Evolutionary conservation across 2,329 filamentous ascomycete genomes (phyloP).

Genomic region (Lizonia empirigonia): DNA sequence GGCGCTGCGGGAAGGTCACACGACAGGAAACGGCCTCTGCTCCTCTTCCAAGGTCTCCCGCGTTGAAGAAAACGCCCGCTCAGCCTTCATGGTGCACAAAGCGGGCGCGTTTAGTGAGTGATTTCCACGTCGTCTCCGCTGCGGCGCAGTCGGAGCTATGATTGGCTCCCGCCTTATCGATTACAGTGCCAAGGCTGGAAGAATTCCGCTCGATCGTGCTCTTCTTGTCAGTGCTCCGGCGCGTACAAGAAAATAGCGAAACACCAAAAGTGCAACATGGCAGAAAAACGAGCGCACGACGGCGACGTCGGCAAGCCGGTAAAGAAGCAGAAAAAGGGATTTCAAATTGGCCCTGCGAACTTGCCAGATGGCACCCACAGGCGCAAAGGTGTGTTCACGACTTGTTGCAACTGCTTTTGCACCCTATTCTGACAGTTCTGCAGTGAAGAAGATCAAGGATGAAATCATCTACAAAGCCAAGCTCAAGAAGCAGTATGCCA

Average conservation of each 20-base stretch:
- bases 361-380: slow-evolving; percentile 87
- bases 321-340: slow-evolving; percentile 69
- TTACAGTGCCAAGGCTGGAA: slow-evolving; percentile 26
- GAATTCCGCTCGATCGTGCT: slow-evolving; percentile 20
- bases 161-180: slow-evolving; percentile 18
- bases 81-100: slow-evolving; percentile 11
- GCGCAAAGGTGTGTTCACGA: slow-evolving; percentile 67
- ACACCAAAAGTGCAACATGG: slow-evolving; percentile 53
- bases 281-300: slow-evolving; percentile 63
- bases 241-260: background rate
- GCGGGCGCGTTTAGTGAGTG: slow-evolving; percentile 14
- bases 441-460: slow-evolving; percentile 87
- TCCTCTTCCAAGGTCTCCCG: background rate
- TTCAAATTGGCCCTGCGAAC: slow-evolving; percentile 86
- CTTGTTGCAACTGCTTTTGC: background rate
- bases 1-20: slow-evolving; percentile 29
- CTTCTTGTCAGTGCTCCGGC: slow-evolving; percentile 4
- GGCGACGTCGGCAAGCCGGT: slow-evolving; percentile 40
- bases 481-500: slow-evolving; percentile 89
- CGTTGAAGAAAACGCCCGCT: slow-evolving; percentile 6
- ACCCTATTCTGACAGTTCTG: slow-evolving; percentile 3
- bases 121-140: slow-evolving; percentile 17
- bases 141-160: slow-evolving; percentile 15
- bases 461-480: slow-evolving; percentile 91
- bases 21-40: slow-evolving; percentile 24